phyloP scores from a whole-genome alignment of 1,284 basidiomycete genomes.

The Cutaneotrichosporon cutaneum region DNA sequence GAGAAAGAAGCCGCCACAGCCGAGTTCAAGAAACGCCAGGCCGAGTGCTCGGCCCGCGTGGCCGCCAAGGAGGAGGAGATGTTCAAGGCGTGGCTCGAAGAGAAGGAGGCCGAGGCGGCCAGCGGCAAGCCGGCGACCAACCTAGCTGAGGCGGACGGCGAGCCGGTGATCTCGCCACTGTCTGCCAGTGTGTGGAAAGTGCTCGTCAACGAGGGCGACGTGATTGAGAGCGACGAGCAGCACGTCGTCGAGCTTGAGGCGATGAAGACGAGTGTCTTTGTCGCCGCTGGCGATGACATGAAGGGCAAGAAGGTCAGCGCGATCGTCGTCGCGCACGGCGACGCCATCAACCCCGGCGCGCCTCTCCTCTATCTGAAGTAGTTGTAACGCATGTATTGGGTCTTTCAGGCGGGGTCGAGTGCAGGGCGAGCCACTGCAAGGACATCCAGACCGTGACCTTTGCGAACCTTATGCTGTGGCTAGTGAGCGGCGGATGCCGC shows the following conservation, averaged over 20 bases:
- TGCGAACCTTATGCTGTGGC: too few species aligned
- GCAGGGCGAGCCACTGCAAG: too few species aligned
- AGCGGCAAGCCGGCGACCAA: slow-evolving; percentile 4
- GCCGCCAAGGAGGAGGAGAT: slow-evolving; percentile 36
- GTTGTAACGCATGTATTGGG: not conserved
- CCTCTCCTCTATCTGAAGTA: slow-evolving; percentile 23
- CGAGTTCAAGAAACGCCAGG: slow-evolving; percentile 53
- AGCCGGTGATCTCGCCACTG: slow-evolving; percentile 55
- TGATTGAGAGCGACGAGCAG: slow-evolving; percentile 57
- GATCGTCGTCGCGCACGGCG: slow-evolving; percentile 34
- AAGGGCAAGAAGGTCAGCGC: slow-evolving; percentile 34
- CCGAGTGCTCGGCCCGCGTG: slow-evolving; percentile 28
- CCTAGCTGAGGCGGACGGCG: slow-evolving; percentile 14
- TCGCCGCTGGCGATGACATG: slow-evolving; percentile 38
- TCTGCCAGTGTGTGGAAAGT: slow-evolving; percentile 64
- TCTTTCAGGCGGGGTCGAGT: not conserved
- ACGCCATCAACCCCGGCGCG: slow-evolving; percentile 19
- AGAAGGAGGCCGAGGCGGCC: slow-evolving; percentile 23
- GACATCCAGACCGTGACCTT: too few species aligned
- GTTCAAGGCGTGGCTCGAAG: slow-evolving; percentile 21
- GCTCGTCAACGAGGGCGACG: slow-evolving; percentile 55
- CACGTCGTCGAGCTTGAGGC: slow-evolving; percentile 63
- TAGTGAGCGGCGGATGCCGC: too few species aligned
- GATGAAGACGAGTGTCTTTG: slow-evolving; percentile 61
- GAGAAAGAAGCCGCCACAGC: slow-evolving; percentile 49